These are phyloP conservation scores for Aspergillus ustus DNA, from an alignment of 2,329 filamentous ascomycete species.

Conservation along the genomic window DNA sequence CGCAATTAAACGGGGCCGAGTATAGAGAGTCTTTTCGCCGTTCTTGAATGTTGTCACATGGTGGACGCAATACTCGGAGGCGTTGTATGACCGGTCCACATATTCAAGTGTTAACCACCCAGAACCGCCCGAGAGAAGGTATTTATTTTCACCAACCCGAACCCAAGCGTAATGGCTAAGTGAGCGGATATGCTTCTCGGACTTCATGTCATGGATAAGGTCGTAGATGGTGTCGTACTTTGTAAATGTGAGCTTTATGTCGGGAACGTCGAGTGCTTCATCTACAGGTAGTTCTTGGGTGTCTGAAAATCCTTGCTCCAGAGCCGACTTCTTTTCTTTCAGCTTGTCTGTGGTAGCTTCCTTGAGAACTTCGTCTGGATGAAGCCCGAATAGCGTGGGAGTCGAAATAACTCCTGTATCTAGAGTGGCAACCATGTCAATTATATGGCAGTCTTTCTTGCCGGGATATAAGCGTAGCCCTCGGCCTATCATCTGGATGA, in stretches of 20 bases:
- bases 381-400: conserved; percentile 89
- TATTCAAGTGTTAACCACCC: conserved; percentile 63
- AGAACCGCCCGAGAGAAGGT: conserved; percentile 69
- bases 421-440: conserved; percentile 91
- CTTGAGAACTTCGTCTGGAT: conserved; percentile 77
- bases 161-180: conserved; percentile 85
- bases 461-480: conserved; percentile 81
- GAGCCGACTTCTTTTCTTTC: conserved; percentile 47
- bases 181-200: conserved; percentile 76
- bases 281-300: conserved; percentile 3
- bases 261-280: conserved; percentile 28
- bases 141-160: conserved; percentile 70
- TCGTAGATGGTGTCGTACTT: conserved; percentile 94
- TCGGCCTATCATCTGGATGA: conserved; percentile 97
- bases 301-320: conserved; percentile 42
- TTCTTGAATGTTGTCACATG: conserved; percentile 38
- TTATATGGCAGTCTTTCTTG: conserved; percentile 89
- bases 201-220: conserved; percentile 78
- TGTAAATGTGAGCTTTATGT: conserved; percentile 72
- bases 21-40: conserved; percentile 60
- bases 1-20: conserved; percentile 71
- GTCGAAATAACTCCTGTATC: conserved; percentile 85
- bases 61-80: conserved; percentile 36
- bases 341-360: conserved; percentile 68
- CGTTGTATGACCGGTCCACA: neutral